Percentiles rank a stretch among this genome's conserved stretches.
Evolutionary conservation across 306 rosid genomes (phyloP).

Genomic region (Gynostemma pentaphyllum): DNA sequence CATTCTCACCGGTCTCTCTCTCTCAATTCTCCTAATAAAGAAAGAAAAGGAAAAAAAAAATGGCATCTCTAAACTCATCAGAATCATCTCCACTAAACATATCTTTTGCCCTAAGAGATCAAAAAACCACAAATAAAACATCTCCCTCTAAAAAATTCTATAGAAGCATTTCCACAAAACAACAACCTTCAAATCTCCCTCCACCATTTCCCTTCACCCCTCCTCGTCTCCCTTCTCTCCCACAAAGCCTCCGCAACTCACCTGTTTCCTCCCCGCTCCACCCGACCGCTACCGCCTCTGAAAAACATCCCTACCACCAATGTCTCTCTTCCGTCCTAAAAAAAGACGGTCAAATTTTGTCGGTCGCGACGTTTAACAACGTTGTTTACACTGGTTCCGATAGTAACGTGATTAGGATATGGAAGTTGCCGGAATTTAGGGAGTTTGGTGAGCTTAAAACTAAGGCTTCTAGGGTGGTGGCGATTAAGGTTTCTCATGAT

Average conservation of each 20-base stretch:
- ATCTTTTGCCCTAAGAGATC: constrained; percentile 35
- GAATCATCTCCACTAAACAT: constrained; percentile 36
- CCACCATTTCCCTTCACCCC: constrained; percentile 39
- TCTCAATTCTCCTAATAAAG: neutral
- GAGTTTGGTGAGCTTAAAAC: constrained; percentile 78
- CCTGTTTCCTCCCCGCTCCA: constrained; percentile 47
- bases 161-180: constrained; percentile 69
- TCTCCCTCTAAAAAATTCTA: constrained; percentile 7
- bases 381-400: constrained; percentile 77
- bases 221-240: constrained; percentile 45
- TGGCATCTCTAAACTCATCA: neutral
- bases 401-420: constrained; percentile 46
- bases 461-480: constrained; percentile 57
- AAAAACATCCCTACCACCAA: constrained; percentile 33
- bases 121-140: constrained; percentile 3
- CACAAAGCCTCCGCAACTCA: constrained; percentile 50
- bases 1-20: neutral
- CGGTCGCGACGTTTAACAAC: constrained; percentile 47
- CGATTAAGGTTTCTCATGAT: constrained; percentile 57
- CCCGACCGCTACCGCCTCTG: constrained; percentile 3
- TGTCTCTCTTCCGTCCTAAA: constrained; percentile 80
- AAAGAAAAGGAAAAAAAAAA: neutral
- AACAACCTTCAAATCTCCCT: constrained; percentile 45
- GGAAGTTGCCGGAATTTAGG: constrained; percentile 84
- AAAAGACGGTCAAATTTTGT: constrained; percentile 75